Evolutionary conservation across 2,329 filamentous ascomycete species (phyloP).

Genomic region (Alternaria dauci): DNA sequence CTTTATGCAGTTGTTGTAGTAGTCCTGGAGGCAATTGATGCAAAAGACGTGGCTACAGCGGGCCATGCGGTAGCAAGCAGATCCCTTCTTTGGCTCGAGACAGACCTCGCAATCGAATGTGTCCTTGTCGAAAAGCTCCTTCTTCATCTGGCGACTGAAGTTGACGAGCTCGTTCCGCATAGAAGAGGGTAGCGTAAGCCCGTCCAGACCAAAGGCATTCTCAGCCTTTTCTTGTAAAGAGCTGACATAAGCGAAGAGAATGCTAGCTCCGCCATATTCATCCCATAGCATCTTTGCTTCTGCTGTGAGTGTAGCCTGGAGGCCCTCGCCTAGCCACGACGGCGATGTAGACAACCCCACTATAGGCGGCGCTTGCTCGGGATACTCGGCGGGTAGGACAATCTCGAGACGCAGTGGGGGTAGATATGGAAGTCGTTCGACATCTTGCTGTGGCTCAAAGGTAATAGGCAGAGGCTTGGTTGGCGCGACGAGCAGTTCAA

Average conservation of each 20-base stretch:
- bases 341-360: constrained; percentile 60
- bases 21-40: constrained; percentile 83
- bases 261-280: constrained; percentile 64
- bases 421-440: constrained; percentile 62
- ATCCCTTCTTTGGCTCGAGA: constrained; percentile 89
- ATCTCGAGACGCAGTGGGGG: constrained; percentile 65
- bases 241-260: constrained; percentile 68
- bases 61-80: constrained; percentile 79
- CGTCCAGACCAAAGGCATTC: constrained; percentile 61
- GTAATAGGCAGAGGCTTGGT: constrained; percentile 56
- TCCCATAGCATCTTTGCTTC: constrained; percentile 65
- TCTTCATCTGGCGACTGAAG: constrained; percentile 77
- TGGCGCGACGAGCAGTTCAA: constrained; percentile 66
- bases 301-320: constrained; percentile 55
- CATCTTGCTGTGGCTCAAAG: constrained; percentile 45
- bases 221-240: constrained; percentile 67
- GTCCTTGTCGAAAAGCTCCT: constrained; percentile 78
- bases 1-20: constrained; percentile 86
- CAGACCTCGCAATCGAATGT: constrained; percentile 91
- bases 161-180: constrained; percentile 76
- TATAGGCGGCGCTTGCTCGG: constrained; percentile 59
- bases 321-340: constrained; percentile 61
- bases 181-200: constrained; percentile 58
- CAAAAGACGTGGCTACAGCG: constrained; percentile 94
- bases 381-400: constrained; percentile 64